Evolutionary conservation across 1,284 basidiomycete species (phyloP).

Genomic region (Kwoniella shivajii): DNA sequence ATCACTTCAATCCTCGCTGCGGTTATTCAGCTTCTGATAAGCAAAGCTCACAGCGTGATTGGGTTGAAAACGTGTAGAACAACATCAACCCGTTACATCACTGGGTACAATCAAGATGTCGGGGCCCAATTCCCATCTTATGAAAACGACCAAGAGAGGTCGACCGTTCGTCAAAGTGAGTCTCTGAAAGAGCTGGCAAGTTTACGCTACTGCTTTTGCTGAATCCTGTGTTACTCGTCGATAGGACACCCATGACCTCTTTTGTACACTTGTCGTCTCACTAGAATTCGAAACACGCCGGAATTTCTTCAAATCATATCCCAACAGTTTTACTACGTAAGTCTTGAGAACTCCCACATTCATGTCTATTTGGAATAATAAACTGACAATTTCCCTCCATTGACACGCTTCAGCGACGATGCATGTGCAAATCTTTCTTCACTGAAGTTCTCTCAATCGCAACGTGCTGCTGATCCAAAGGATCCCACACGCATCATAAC

Average conservation of each 20-base stretch:
- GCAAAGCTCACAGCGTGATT: no score
- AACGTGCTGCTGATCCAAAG: conserved; percentile 94
- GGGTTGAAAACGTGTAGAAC: no score
- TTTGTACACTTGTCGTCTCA: conserved; percentile 94
- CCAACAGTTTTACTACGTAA: conserved; percentile 93
- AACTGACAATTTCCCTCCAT: conserved; percentile 10
- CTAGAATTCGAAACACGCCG: conserved; percentile 85
- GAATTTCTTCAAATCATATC: conserved; percentile 93
- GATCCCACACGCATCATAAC: conserved; percentile 96
- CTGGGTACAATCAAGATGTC: no score
- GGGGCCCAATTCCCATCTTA: conserved; percentile 79
- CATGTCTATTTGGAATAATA: no score
- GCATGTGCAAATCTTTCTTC: conserved; percentile 91
- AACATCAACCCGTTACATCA: no score
- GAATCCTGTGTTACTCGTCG: no score
- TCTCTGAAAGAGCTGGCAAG: no score
- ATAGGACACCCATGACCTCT: conserved; percentile 96
- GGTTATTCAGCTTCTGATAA: no score
- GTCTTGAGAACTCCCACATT: conserved; percentile 54
- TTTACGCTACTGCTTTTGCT: no score
- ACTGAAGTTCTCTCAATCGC: conserved; percentile 98
- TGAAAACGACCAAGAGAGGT: conserved; percentile 94
- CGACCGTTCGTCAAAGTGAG: conserved; percentile 87
- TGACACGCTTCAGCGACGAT: conserved; percentile 75
- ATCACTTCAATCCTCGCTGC: no score